Base-by-base conservation (phyloP, 805 yeast genomes). In the Pichia scutulata region DNA sequence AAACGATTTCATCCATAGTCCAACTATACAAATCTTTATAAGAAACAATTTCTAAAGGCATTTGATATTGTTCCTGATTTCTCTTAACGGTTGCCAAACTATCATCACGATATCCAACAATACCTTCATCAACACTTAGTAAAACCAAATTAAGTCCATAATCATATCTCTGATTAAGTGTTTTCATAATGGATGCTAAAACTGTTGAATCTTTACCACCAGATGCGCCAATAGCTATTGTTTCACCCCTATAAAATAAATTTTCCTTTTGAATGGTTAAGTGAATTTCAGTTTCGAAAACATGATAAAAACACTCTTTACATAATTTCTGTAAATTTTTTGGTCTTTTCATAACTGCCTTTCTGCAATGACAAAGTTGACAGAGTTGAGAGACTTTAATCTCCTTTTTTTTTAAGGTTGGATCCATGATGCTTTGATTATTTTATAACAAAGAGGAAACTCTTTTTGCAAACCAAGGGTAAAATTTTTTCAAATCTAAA, bases 181-280 rank as follows among this genome's bases (percentile, higher is more conserved):
- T 78, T 61, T 89, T 93, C 66, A 93, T 67, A 2, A 93, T 80
- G 43, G 90, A 81, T 0, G 98, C 99, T 28, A 93, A 70, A 1
- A 93, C 99, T 0, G 99, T 93, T 5, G 97, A 88, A 65, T 93
- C 99, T 61, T 93, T 93, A 48, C 99, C 99, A 24, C 99, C 99
- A 1, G 97, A 88, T 0, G 99, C 99, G 18, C 99, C 99, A 23
- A 93, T 90, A 18, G 98, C 99, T 2, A 93, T 90, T 25, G 71
- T 76, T 62, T 93, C 99, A 16, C 98, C 98, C 0, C 70, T 73
- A 23, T 79, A 65, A 60, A 93, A 93, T 44, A 93, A 74, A 1
- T 79, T 72, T 48, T 84, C 83, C 36, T 77, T 71, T 14, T 75
- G 71, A 43, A 93, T 92, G 2, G 99, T 92, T 59, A 89, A 78